Evolutionary conservation across 176 grass and related monocot genomes (phyloP).

Genomic region (Zoysia pacifica): DNA sequence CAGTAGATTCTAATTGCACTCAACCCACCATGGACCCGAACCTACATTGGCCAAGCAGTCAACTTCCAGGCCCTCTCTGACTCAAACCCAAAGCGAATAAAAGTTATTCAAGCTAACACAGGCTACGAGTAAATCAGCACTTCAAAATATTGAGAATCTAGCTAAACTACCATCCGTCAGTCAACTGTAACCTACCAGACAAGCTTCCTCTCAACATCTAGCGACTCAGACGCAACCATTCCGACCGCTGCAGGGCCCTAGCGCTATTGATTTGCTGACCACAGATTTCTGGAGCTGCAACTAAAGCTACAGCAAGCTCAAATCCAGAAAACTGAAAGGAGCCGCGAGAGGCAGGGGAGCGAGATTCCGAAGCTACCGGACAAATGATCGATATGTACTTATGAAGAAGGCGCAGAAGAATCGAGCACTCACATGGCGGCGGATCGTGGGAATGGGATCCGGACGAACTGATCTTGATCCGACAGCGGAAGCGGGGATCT

Average conservation of each 20-base stretch:
- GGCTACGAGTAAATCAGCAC: no score
- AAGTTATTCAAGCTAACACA: no score
- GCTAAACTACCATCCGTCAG: neutral
- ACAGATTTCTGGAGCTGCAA: neutral
- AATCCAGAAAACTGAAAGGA: neutral
- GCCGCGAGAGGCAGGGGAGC: neutral
- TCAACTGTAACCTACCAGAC: neutral
- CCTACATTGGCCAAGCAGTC: neutral
- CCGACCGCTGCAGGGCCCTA: no score
- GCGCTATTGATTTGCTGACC: neutral
- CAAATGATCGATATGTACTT: neutral
- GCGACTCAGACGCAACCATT: neutral
- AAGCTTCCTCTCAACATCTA: neutral
- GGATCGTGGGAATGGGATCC: neutral
- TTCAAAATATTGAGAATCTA: neutral
- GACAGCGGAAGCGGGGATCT: neutral
- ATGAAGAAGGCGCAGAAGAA: neutral
- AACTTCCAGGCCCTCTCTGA: neutral
- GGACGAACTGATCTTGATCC: neutral
- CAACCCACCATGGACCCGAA: neutral
- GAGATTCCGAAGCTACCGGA: neutral
- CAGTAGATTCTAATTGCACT: neutral
- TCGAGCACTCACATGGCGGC: neutral
- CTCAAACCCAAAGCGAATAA: no score
- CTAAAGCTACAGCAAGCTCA: neutral